A percentile compares a stretch with the other conserved stretches of the same genome.
Evolutionary conservation across 2,329 filamentous ascomycete species (phyloP).

Genomic region (Colletotrichum tanaceti): DNA sequence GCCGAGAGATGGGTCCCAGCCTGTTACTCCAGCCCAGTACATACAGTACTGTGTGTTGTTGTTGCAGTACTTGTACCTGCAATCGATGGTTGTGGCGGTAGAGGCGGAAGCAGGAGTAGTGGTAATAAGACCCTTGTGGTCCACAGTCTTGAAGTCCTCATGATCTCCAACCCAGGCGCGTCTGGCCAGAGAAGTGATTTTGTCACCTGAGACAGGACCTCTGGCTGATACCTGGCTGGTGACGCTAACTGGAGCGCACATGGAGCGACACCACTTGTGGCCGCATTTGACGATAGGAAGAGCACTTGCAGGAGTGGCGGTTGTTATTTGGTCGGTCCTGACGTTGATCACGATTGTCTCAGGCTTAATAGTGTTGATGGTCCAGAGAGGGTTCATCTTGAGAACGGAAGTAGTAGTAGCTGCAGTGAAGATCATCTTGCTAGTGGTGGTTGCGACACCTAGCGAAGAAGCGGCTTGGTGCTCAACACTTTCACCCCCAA

Average conservation of each 20-base stretch:
- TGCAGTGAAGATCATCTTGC: not conserved
- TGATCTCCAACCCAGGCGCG: not conserved
- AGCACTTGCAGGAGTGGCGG: not conserved
- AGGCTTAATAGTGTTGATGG: not conserved
- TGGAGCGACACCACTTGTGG: slow-evolving; percentile 44
- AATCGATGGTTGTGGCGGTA: slow-evolving; percentile 42
- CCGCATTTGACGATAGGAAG: slow-evolving; percentile 42
- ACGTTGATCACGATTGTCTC: not conserved
- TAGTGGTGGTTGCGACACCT: not conserved
- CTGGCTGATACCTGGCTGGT: slow-evolving; percentile 46
- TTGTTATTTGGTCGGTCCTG: not conserved
- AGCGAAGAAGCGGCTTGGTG: not conserved
- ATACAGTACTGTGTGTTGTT: slow-evolving; percentile 51
- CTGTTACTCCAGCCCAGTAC: slow-evolving; percentile 53
- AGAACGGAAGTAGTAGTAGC: not conserved
- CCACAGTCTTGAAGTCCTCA: not conserved
- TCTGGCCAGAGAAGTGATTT: slow-evolving; percentile 34
- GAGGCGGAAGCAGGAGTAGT: slow-evolving; percentile 9
- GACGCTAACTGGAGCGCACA: slow-evolving; percentile 48
- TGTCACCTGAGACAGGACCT: slow-evolving; percentile 48
- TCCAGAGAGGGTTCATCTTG: slow-evolving; percentile 4
- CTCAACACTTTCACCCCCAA: not conserved
- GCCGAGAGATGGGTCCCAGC: slow-evolving; percentile 49
- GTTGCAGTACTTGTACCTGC: slow-evolving; percentile 47
- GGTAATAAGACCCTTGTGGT: slow-evolving; percentile 8